These are phyloP conservation scores for Phytophthora multivora DNA, from an alignment of 352 stramenopile species.

Conservation along the genomic window DNA sequence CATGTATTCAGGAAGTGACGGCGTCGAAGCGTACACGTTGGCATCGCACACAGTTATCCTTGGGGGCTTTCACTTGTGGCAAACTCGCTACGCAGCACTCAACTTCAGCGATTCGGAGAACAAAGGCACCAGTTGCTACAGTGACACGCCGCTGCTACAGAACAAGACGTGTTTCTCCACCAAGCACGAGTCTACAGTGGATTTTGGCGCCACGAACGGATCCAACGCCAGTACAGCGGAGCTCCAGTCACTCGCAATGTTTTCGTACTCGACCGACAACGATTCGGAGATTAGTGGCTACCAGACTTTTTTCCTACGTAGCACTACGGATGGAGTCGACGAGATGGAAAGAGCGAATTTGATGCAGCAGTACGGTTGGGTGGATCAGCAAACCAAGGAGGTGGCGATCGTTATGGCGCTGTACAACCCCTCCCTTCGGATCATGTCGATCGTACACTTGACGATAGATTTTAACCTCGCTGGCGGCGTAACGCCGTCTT, in stretches of 20 bases:
- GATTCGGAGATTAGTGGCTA: conserved; percentile 44
- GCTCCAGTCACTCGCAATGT: conserved; percentile 58
- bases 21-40: conserved; percentile 53
- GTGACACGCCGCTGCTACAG: conserved; percentile 39
- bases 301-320: conserved; percentile 68
- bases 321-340: conserved; percentile 30
- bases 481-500: conserved; percentile 49
- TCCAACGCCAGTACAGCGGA: conserved; percentile 29
- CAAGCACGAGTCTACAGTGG: conserved; percentile 31
- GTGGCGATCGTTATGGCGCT: conserved; percentile 61
- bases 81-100: conserved; percentile 50
- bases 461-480: conserved; percentile 64
- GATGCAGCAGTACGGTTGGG: conserved; percentile 60
- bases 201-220: conserved; percentile 48
- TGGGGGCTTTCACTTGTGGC: conserved; percentile 67
- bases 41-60: conserved; percentile 69
- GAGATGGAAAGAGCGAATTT: conserved; percentile 31
- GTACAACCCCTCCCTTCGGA: conserved; percentile 67
- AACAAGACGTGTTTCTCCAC: conserved; percentile 48
- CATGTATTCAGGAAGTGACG: conserved; percentile 50
- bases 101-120: conserved; percentile 48
- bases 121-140: conserved; percentile 54
- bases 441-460: conserved; percentile 66
- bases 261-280: conserved; percentile 53
- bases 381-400: conserved; percentile 65